Evolutionary conservation across 805 yeast species (phyloP).

Genomic region (Maudiozyma serrabonitensis): DNA sequence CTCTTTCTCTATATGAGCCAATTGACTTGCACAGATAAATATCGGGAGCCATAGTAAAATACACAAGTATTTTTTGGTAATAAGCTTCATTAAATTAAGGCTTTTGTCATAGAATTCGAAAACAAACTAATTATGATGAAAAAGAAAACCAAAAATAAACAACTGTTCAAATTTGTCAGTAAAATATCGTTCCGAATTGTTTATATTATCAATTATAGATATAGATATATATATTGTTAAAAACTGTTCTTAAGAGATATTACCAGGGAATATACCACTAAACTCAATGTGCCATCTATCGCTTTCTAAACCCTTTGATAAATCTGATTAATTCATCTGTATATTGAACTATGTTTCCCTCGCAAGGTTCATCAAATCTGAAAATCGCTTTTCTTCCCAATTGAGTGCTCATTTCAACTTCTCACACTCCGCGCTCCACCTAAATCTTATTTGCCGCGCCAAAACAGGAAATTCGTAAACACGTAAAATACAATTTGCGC

Average conservation of each 20-base stretch:
- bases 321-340: too few relatives aligned
- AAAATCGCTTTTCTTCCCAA: not conserved
- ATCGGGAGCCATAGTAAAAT: conserved; percentile 1
- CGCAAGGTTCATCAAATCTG: not conserved
- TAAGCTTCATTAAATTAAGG: not conserved
- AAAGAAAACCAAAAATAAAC: too few relatives aligned
- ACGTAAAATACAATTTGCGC: not conserved
- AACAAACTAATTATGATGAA: too few relatives aligned
- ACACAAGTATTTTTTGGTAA: not conserved
- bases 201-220: too few relatives aligned
- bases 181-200: too few relatives aligned
- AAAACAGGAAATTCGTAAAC: not conserved
- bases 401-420: not conserved
- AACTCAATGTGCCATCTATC: too few relatives aligned
- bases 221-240: too few relatives aligned
- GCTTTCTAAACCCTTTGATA: too few relatives aligned
- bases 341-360: too few relatives aligned
- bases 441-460: not conserved
- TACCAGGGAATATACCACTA: too few relatives aligned
- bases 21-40: conserved; percentile 4
- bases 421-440: not conserved
- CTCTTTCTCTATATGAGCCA: conserved; percentile 11
- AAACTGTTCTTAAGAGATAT: too few relatives aligned
- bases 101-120: not conserved
- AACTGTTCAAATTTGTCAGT: too few relatives aligned